These are phyloP conservation scores for Crithidia fasciculata DNA, from an alignment of 208 protist species.

Conservation along the genomic window DNA sequence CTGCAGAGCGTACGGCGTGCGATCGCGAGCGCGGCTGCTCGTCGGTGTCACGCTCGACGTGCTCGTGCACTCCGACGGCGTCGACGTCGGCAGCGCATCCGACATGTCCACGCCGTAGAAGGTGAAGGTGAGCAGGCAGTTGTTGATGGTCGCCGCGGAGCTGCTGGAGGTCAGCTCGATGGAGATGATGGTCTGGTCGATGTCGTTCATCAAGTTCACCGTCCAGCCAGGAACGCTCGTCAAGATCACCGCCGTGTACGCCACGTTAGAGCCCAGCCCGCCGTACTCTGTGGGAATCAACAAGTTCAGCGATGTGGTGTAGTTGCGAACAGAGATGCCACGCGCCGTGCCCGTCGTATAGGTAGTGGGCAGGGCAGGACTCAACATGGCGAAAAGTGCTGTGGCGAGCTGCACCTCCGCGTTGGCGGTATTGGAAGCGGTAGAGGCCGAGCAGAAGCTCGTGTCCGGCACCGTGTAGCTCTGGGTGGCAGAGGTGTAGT, in stretches of 20 bases:
- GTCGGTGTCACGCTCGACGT: neutral
- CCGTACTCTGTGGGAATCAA: constrained; percentile 28
- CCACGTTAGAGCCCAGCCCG: constrained; percentile 8
- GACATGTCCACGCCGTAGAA: constrained; percentile 31
- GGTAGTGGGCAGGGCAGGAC: neutral
- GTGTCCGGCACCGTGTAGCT: too few relatives aligned
- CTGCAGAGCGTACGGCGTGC: neutral
- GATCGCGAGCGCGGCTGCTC: neutral
- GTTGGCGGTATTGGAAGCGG: too few relatives aligned
- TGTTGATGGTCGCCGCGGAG: constrained; percentile 1
- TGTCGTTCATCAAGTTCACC: constrained; percentile 20
- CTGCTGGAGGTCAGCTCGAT: constrained; percentile 11
- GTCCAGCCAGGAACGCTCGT: constrained; percentile 5
- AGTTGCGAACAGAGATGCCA: constrained; percentile 15
- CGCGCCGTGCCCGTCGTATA: neutral
- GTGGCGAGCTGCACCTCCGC: too few relatives aligned
- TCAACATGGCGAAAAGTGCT: too few relatives aligned
- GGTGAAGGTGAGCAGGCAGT: constrained; percentile 36
- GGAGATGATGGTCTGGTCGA: constrained; percentile 13
- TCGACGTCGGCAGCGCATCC: neutral
- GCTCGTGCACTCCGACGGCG: neutral
- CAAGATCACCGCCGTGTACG: constrained; percentile 4
- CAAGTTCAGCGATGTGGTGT: neutral
- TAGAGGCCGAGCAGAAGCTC: too few relatives aligned
- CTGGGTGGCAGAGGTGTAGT: constrained; percentile 9